Evolutionary conservation across 2,329 filamentous ascomycete genomes (phyloP).

Genomic region (Emmonsia crescens): DNA sequence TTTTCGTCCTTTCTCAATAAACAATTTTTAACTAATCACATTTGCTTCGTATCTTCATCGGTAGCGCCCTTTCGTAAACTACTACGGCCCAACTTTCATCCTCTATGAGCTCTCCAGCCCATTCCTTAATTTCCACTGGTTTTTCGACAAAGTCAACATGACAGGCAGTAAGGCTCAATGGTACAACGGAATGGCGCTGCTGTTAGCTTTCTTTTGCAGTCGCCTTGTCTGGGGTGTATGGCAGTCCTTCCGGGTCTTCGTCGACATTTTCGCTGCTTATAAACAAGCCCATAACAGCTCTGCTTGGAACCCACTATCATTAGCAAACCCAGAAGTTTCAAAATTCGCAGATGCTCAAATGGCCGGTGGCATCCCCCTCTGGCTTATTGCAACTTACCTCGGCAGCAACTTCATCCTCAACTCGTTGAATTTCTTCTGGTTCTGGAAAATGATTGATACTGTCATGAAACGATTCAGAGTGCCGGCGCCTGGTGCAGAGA

Average conservation of each 20-base stretch:
- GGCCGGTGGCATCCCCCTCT: conserved; percentile 40
- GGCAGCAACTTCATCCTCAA: conserved; percentile 51
- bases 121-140: conserved; percentile 60
- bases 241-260: conserved; percentile 47
- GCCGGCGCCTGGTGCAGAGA: conserved; percentile 13
- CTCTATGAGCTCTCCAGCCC: conserved; percentile 57
- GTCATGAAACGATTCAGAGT: conserved; percentile 50
- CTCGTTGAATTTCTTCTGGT: conserved; percentile 55
- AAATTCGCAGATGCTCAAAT: conserved; percentile 34
- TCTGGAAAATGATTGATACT: conserved; percentile 56
- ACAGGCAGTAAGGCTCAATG: conserved; percentile 52
- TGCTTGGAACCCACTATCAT: conserved; percentile 19
- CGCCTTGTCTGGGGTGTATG: conserved; percentile 54
- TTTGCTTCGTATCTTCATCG: background rate
- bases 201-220: conserved; percentile 50
- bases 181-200: conserved; percentile 52
- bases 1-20: background rate
- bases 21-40: background rate
- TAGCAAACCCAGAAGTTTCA: conserved; percentile 38
- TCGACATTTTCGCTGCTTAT: conserved; percentile 47
- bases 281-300: conserved; percentile 28
- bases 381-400: conserved; percentile 50
- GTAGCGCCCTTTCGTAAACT: conserved; percentile 55
- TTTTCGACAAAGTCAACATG: conserved; percentile 56
- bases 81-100: conserved; percentile 54